These are phyloP conservation scores for Globisporangium radiosum DNA, from an alignment of 352 stramenopile genomes.

Conservation along the genomic window DNA sequence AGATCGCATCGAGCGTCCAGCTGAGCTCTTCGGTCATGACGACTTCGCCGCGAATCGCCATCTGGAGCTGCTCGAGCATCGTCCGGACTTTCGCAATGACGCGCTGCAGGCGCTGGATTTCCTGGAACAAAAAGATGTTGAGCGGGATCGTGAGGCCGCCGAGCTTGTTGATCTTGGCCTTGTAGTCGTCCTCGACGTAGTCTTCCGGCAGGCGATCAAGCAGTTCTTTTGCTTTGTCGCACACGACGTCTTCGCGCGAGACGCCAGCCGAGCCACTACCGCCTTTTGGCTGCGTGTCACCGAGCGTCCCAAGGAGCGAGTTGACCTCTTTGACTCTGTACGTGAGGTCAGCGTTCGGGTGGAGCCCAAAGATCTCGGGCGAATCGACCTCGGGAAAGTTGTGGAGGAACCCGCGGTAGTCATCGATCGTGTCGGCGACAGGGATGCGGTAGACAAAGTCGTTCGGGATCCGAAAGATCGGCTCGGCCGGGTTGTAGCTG, in stretches of 20 bases:
- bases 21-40: constrained; percentile 97
- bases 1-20: constrained; percentile 93
- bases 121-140: constrained; percentile 98
- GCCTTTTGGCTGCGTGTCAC: constrained; percentile 95
- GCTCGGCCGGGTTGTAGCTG: constrained; percentile 92
- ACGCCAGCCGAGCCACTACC: constrained; percentile 83
- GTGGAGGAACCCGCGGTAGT: constrained; percentile 95
- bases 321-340: constrained; percentile 97
- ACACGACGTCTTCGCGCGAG: constrained; percentile 94
- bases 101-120: constrained; percentile 95
- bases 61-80: constrained; percentile 93
- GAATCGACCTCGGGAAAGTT: constrained; percentile 96
- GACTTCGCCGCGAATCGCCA: constrained; percentile 97
- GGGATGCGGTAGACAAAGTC: constrained; percentile 96
- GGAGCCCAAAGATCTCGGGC: constrained; percentile 97
- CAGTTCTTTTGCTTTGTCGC: constrained; percentile 94
- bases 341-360: constrained; percentile 98
- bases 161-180: constrained; percentile 94
- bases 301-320: constrained; percentile 90
- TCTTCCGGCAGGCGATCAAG: constrained; percentile 92
- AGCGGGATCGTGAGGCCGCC: constrained; percentile 94
- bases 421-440: constrained; percentile 87
- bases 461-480: constrained; percentile 95
- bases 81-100: constrained; percentile 95
- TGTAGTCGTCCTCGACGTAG: constrained; percentile 98